phyloP scores from a whole-genome alignment of 1,139 yeast genomes.

The Candida glucosophila region DNA sequence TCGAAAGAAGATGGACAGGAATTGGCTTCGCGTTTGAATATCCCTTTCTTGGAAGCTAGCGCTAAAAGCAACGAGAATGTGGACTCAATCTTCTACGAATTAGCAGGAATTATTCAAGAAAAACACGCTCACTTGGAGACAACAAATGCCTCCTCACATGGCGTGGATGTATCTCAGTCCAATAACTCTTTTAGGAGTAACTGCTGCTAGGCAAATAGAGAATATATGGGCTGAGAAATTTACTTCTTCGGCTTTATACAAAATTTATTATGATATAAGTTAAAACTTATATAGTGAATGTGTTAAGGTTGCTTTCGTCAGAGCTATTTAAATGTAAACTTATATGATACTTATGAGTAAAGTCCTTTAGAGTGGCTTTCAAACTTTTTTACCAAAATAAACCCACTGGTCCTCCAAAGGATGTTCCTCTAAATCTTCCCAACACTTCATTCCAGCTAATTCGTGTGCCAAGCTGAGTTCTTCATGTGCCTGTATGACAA shows the following conservation, averaged over 20 bases:
- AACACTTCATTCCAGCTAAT: conserved; percentile 57
- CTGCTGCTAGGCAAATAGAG: conserved; percentile 38
- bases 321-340: too few relatives aligned
- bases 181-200: conserved; percentile 22
- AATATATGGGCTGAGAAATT: too few relatives aligned
- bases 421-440: conserved; percentile 62
- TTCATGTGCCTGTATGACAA: conserved; percentile 75
- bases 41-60: conserved; percentile 91
- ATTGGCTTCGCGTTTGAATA: conserved; percentile 77
- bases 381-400: conserved; percentile 54
- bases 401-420: conserved; percentile 72
- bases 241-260: too few relatives aligned
- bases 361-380: too few relatives aligned
- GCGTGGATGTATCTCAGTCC: conserved; percentile 39
- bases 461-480: conserved; percentile 64
- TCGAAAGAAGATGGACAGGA: conserved; percentile 83
- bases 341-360: too few relatives aligned
- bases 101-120: conserved; percentile 84
- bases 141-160: conserved; percentile 20
- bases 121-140: conserved; percentile 44
- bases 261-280: too few relatives aligned
- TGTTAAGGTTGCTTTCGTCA: too few relatives aligned
- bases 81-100: conserved; percentile 81
- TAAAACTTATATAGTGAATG: too few relatives aligned
- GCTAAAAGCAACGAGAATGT: conserved; percentile 93